phyloP scores from a whole-genome alignment of 2,329 filamentous ascomycete genomes.

The Pestalotiopsis sp. region DNA sequence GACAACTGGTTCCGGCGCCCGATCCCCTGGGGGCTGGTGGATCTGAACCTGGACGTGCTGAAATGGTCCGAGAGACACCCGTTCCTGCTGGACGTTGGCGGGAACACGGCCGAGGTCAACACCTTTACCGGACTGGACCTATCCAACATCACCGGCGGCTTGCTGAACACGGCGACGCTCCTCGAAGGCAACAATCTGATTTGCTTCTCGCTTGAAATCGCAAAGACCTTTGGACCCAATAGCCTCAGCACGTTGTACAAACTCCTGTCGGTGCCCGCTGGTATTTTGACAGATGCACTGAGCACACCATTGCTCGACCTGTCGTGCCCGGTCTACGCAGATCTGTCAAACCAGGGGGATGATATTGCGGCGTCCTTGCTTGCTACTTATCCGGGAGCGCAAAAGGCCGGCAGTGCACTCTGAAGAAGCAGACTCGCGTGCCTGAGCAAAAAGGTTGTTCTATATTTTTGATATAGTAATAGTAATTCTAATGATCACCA shows the following conservation, averaged over 20 bases:
- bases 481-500: not conserved
- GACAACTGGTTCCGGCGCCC: conserved; percentile 37
- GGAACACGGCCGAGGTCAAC: conserved; percentile 29
- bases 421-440: not conserved
- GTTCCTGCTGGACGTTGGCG: conserved; percentile 23
- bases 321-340: not conserved
- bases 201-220: conserved; percentile 23
- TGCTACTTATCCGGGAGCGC: not conserved
- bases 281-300: not conserved
- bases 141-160: conserved; percentile 26
- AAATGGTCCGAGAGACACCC: conserved; percentile 24
- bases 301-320: not conserved
- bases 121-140: conserved; percentile 26
- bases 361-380: not conserved
- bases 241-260: not conserved
- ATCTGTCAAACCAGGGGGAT: not conserved
- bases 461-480: not conserved
- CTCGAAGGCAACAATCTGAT: conserved; percentile 35
- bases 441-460: not conserved
- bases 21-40: conserved; percentile 30
- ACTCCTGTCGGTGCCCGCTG: not conserved
- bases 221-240: not conserved
- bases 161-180: conserved; percentile 22
- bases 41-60: conserved; percentile 21
- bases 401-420: not conserved